Evolutionary conservation across 345 rosid genomes (phyloP).

Genomic region (Citrus cavaleriei): DNA sequence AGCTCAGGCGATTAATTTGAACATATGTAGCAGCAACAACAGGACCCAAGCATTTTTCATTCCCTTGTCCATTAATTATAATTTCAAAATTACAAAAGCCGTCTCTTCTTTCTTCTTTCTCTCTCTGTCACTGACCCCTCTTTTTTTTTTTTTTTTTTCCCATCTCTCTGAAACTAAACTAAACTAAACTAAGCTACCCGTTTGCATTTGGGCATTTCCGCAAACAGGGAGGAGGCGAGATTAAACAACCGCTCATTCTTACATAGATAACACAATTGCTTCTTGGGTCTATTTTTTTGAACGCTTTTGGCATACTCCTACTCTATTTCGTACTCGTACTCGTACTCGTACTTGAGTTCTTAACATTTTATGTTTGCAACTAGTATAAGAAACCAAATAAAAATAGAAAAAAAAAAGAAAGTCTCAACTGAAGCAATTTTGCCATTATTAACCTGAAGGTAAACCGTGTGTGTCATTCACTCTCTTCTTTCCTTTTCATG

Average conservation of each 20-base stretch:
- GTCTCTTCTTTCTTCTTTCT: not conserved
- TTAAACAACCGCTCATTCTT: not conserved
- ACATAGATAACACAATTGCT: not conserved
- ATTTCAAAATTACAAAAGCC: conserved; percentile 1
- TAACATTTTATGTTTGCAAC: not conserved
- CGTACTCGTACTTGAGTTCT: not conserved
- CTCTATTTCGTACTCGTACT: not conserved
- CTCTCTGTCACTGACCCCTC: not conserved
- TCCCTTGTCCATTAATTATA: no score
- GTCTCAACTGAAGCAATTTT: not conserved
- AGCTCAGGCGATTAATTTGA: conserved; percentile 3
- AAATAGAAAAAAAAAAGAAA: not conserved
- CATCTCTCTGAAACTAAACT: not conserved
- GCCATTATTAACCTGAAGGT: not conserved
- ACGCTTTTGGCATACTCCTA: not conserved
- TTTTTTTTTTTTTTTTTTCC: not conserved
- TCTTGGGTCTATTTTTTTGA: not conserved
- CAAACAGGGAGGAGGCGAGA: not conserved
- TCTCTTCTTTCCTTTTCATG: not conserved
- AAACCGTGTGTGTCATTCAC: conserved; percentile 8
- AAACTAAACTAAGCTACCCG: not conserved
- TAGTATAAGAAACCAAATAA: no score
- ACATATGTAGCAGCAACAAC: not conserved
- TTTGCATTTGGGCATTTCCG: not conserved
- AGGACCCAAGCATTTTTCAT: no score